Evolutionary conservation across 768 basidiomycete species (phyloP), one percentile per base, ranked within the genome.

Genomic region (Tylopilus plumbeoviolaceoides): DNA sequence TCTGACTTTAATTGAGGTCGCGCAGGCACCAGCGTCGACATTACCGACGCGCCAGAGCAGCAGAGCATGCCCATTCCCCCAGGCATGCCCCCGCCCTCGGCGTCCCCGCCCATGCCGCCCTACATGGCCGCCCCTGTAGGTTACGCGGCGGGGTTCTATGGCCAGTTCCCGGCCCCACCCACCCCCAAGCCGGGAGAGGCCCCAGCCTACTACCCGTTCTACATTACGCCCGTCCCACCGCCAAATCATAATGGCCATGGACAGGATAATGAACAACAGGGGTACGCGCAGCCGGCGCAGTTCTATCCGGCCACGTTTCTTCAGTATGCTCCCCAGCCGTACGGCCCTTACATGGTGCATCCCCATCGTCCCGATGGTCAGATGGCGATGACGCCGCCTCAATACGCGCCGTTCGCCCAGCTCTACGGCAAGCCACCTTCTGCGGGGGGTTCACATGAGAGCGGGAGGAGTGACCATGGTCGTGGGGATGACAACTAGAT

Each of bases 11-110:
- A 61, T 75, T 72, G 71, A 79, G 79, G 71, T 80, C 81, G 74
- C 76, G 76, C 79, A 79, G 78, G 76, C 73, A 78, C 64, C 75
- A 78, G 58, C 71, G 72, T 75, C 68, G 80, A 81, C 57, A 54
- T 60, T 55, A 59, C 60, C 65, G 76, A 78, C 72, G 67, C 60
- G 62, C 73, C 76, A 47, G 70, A 72, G 60, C 73, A 74, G 53
- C 72, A 73, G 55, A 70, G 70, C 61, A 64, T 76, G 59, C 57
- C 73, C 61, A 69, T 76, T 58, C 64, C 77, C 43, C 74, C 72
- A 59, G 73, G 72, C 59, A 69, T 71, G 63, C 63, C 71, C 44
- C 72, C 77, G 51, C 67, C 71, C 53, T 71, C 71, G 58, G 72
- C 73, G 51, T 74, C 79, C 53, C 76, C 81, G 47, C 74, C 75